Evolutionary conservation across 163 green algal genomes (phyloP), one percentile per base, ranked within the genome.

Genomic region (Coccomyxa subellipsoidea): DNA sequence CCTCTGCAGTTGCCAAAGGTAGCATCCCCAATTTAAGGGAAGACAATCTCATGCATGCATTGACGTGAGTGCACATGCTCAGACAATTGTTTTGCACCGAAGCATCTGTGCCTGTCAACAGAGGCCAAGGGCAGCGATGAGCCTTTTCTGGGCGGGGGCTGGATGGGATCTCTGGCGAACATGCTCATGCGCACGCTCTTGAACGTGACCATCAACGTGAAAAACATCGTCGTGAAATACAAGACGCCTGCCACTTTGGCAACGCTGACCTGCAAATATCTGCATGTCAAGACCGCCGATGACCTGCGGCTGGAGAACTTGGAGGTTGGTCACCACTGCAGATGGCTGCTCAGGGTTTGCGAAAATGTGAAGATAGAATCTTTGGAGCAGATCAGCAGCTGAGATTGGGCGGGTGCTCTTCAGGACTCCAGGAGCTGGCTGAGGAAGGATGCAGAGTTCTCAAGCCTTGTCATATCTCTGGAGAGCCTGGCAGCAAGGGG

Each of bases 361-460:
- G n/a, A n/a, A n/a, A n/a, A n/a, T n/a, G n/a, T n/a, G n/a, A n/a
- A n/a, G n/a, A n/a, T n/a, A 35, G 15, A 32, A 76, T 76, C 69
- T 76, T 76, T 9, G 9, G 21, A 12, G 34, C 27, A 6, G 4
- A 27, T 59, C 1, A 59, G 2, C 15, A 59, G 47, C 0, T 59
- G 47, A 27, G 5, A n/a, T n/a, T 6, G 3, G 47, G 47, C 23
- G 21, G 47, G 47, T 54, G 47, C 39, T 9, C 34, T 84, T 66
- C 84, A 92, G 86, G 76, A 85, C 18, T 77, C 84, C 0, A 83
- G 90, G 35, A 75, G 80, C 12, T 92, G 88, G 88, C 81, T 92
- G 54, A 88, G 87, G 70, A 92, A 90, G 72, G 39, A 76, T 15
- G 54, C 83, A 32, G 81, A 78, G 27, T 69, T 92, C 9, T 23